Percentiles rank a stretch among this genome's conserved stretches.
These are phyloP conservation scores for barley (Hordeum vulgare) DNA, from an alignment of 176 grass and related monocot species.

Conservation along the genomic window DNA sequence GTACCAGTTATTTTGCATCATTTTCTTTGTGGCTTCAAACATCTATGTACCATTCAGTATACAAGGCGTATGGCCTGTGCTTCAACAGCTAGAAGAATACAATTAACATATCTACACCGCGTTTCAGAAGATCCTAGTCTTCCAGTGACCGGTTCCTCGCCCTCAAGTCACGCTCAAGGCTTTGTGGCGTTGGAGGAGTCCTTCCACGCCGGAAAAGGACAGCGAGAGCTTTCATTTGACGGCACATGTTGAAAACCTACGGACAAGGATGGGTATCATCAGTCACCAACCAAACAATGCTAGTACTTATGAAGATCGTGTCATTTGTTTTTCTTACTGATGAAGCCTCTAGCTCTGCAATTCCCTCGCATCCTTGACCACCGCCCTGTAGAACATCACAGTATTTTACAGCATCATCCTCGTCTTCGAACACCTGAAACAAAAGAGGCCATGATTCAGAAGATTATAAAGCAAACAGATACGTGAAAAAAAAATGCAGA, in stretches of 20 bases:
- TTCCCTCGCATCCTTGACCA: slow-evolving; percentile 87
- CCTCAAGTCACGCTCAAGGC: slow-evolving; percentile 66
- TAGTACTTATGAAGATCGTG: not conserved
- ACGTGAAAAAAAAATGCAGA: not conserved
- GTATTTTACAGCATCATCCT: slow-evolving; percentile 78
- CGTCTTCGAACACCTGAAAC: slow-evolving; percentile 83
- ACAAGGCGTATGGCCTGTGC: slow-evolving; percentile 27
- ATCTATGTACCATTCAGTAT: slow-evolving; percentile 28
- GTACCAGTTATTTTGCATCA: not conserved
- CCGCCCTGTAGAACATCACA: slow-evolving; percentile 80
- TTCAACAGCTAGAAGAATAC: slow-evolving; percentile 34
- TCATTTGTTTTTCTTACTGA: slow-evolving; percentile 44
- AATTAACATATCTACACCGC: slow-evolving; percentile 28
- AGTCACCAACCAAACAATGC: not conserved
- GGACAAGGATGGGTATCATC: not conserved
- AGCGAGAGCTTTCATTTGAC: slow-evolving; percentile 68
- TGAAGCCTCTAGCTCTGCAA: slow-evolving; percentile 92
- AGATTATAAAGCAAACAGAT: not conserved
- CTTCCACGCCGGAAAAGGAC: slow-evolving; percentile 76
- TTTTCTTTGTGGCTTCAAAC: not conserved
- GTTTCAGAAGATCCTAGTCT: slow-evolving; percentile 42
- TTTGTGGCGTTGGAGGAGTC: slow-evolving; percentile 63
- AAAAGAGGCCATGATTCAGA: not conserved
- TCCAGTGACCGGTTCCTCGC: slow-evolving; percentile 79
- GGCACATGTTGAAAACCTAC: slow-evolving; percentile 85